Base-by-base conservation (phyloP, 202 grass and related monocot genomes). In the Cymbopogon flexuosus region DNA sequence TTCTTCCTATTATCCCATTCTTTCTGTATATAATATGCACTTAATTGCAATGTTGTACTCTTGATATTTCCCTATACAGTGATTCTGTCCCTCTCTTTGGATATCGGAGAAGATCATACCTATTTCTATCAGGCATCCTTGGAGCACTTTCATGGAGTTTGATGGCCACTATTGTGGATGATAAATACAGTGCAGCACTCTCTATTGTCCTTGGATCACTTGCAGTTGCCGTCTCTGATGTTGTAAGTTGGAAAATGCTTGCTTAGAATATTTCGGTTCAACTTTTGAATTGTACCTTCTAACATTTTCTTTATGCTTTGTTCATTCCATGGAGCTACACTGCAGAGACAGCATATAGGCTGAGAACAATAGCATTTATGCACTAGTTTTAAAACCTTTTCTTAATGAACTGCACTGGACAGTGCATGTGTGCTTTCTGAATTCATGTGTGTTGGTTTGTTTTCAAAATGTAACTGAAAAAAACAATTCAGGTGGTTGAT, bases 81-180 rank as follows among this genome's bases (percentile, higher is more conserved):
- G 95, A 98, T 70, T 98, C 95, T 11, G 60, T 94, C 68, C 95
- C 92, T 49, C 95, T 98, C 18, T 98, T 93, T 84, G 95, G 95
- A 67, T 98, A 94, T 63, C 90, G 95, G 75, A 98, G 95, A 86
- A 98, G 95, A 64, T 98, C 95, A 5, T 98, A 98, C 63, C 90
- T 98, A 40, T 84, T 94, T 86, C 64, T 98, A 65, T 98, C 95
- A 19, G 95, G 95, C 37, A 65, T 98, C 70, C 88, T 98, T 35
- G 95, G 95, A 83, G 82, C 92, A 68, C 80, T 98, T 88, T 98
- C 95, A 13, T 98, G 95, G 95, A 89, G 84, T 77, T 87, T 94
- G 66, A 98, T 98, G 95, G 90, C 95, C 7, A 86, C 81, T 13
- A 61, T 98, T 77, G 95, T 98, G 65, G 86, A 94, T 84, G 88